Conservation (phyloP, 768 basidiomycete species). For the Termitomyces titanicus region DNA sequence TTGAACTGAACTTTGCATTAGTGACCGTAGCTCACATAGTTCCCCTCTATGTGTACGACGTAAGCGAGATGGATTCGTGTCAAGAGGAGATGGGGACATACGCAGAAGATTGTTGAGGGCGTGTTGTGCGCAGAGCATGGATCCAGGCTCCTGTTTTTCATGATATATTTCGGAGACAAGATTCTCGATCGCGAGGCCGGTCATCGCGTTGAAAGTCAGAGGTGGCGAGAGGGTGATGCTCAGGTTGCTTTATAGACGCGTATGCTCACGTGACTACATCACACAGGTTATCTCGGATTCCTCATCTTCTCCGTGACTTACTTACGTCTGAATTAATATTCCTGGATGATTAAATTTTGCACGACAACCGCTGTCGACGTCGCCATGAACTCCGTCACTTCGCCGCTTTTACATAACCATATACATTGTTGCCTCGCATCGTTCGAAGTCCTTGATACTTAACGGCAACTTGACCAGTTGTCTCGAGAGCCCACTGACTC, state of each 20-base stretch:
- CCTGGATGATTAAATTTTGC: not conserved
- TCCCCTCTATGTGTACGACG: conserved; percentile 30
- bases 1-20: not conserved
- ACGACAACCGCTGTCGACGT: not conserved
- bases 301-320: not conserved
- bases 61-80: conserved; percentile 8
- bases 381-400: not conserved
- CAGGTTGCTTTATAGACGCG: conserved; percentile 5
- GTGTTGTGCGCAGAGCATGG: conserved; percentile 86
- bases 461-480: too few species aligned
- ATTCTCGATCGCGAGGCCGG: conserved; percentile 54
- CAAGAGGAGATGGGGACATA: conserved; percentile 32
- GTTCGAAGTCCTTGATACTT: too few species aligned
- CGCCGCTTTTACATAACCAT: not conserved
- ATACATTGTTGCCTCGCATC: not conserved
- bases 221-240: not conserved
- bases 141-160: conserved; percentile 72
- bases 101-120: conserved; percentile 79
- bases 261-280: conserved; percentile 3
- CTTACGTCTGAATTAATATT: too few species aligned
- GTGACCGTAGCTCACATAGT: conserved; percentile 31
- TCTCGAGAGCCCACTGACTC: too few species aligned
- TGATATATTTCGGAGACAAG: conserved; percentile 66
- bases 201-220: conserved; percentile 14
- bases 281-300: not conserved